Base-by-base conservation (phyloP, 2,329 filamentous ascomycete species). In the Leptographium flavum region DNA sequence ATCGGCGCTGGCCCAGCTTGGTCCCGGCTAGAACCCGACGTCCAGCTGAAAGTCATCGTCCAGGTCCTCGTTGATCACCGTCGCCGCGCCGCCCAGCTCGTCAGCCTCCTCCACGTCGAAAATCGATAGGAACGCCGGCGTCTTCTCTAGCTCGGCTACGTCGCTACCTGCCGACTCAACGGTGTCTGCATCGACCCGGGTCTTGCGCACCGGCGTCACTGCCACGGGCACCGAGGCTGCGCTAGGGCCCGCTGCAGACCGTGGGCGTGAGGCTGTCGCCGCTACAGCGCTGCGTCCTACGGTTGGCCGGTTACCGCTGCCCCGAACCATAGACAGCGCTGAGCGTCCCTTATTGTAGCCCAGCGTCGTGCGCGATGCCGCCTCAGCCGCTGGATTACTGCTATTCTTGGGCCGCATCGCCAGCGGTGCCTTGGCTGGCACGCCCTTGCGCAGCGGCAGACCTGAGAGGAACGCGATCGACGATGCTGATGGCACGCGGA, bases 261-360 rank as follows among this genome's bases (percentile, higher is more conserved):
- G 14, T 7, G 21, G 19, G 21, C 35, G 11, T 8, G 15, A 35
- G 14, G 35, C 31, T 47, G 17, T 21, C 22, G 22, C 32, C 9
- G 22, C 10, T 11, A 19, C 47, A 39, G 14, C 40, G 4, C 14
- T 13, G 3, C 14, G 31, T 6, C 22, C 22, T 22, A 13, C n/a
- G 4, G 22, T 61, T 65, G 32, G 61, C 53, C 13, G 58, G 23
- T 5, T 8, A 17, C 58, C 49, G 28, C 45, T 35, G 53, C 53
- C 55, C 14, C 64, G 63, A 27, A 73, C 56, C 36, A 70, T 60
- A 0, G 68, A 68, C 2, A 68, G 70, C 5, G 71, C 66, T 5
- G 67, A 67, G 30, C 85, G 76, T 30, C 88, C 87, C 59, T 83
- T 86, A 46, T 76, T 84, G 58, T 94, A 94, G 15, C 88, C 88